A percentile compares a stretch with the other conserved stretches of the same genome.
Evolutionary conservation across 176 grass and related monocot genomes (phyloP).

Genomic region (Paspalum vaginatum): DNA sequence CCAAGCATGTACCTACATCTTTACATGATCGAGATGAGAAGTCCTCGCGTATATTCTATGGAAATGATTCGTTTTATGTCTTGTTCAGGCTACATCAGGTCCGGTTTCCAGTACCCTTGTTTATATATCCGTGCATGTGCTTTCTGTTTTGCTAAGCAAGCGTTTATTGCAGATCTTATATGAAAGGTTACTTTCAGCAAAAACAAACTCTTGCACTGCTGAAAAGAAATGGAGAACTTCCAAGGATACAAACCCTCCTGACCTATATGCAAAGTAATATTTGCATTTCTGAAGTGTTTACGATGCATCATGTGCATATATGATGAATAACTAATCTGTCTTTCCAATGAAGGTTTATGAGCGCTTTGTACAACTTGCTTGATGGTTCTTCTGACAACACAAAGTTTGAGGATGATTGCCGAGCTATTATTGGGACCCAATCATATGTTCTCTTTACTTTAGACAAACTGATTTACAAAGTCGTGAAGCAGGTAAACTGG

Average conservation of each 20-base stretch:
- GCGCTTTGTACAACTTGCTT: slow-evolving; percentile 82
- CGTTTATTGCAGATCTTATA: slow-evolving; percentile 78
- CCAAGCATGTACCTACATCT: slow-evolving; percentile 72
- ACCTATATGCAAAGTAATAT: slow-evolving; percentile 92
- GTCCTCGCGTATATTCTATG: slow-evolving; percentile 72
- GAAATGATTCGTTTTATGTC: slow-evolving; percentile 96
- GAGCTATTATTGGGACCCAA: slow-evolving; percentile 94
- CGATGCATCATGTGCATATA: slow-evolving; percentile 4
- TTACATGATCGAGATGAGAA: slow-evolving; percentile 75
- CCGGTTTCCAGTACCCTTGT: slow-evolving; percentile 24
- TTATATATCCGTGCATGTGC: not conserved
- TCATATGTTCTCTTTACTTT: slow-evolving; percentile 99
- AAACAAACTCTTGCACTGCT: slow-evolving; percentile 79
- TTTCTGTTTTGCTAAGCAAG: slow-evolving; percentile 35
- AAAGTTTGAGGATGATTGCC: slow-evolving; percentile 99
- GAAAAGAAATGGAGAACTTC: slow-evolving; percentile 99
- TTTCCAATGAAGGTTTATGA: slow-evolving; percentile 76
- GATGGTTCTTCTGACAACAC: slow-evolving; percentile 98
- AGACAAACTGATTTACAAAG: slow-evolving; percentile 99
- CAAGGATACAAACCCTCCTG: slow-evolving; percentile 86
- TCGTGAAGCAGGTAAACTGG: slow-evolving; percentile 83
- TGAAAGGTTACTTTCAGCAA: slow-evolving; percentile 91
- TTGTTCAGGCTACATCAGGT: slow-evolving; percentile 97
- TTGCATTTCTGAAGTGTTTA: slow-evolving; percentile 17
- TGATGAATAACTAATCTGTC: slow-evolving; percentile 9